Evolutionary conservation across 208 protist species (phyloP), one percentile per base, ranked within the genome.

Genomic region (Ichthyophonus hoferi): DNA sequence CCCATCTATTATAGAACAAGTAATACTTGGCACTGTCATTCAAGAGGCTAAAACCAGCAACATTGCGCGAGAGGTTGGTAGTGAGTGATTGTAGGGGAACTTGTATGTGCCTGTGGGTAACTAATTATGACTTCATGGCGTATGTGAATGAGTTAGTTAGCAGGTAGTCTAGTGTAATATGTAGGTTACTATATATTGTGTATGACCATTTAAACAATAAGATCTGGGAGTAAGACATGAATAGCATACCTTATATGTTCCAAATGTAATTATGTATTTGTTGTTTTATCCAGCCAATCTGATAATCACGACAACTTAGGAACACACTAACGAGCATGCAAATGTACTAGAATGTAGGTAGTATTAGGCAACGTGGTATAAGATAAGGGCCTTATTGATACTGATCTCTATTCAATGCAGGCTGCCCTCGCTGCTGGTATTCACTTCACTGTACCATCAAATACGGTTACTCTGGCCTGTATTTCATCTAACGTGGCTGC

Each of bases 381-480:
- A n/a, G n/a, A n/a, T n/a, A n/a, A n/a, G n/a, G n/a, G n/a, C 34
- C 34, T 79, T 79, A 7, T 79, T 35, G 12, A 35, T 79, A 3
- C 7, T n/a, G 3, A 37, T 37, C 33, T 38, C 76, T 17, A 37
- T 79, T 37, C 35, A 50, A 35, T 78, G 35, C 76, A 85, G 87
- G 77, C 87, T 58, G 17, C 79, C 34, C 85, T 91, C 39, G 43
- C 35, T 39, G 90, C 90, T 17, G 86, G 79, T 41, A 88, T 90
- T 34, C 90, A 85, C 38, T 1, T 81, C 3, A 87, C 0, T 35
- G 79, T 89, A 1, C 90, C 90, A 12, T 87, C 90, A 37, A 0
- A 89, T 79, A 91, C 90, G 31, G 90, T 91, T 1, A 87, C 90
- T 42, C 38, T 89, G 79, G 90, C 90, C 1, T 91, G 90, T 58